A percentile compares a stretch with the other conserved stretches of the same genome.
phyloP scores from a whole-genome alignment of 805 yeast species.

The Kodamaea laetipori region DNA sequence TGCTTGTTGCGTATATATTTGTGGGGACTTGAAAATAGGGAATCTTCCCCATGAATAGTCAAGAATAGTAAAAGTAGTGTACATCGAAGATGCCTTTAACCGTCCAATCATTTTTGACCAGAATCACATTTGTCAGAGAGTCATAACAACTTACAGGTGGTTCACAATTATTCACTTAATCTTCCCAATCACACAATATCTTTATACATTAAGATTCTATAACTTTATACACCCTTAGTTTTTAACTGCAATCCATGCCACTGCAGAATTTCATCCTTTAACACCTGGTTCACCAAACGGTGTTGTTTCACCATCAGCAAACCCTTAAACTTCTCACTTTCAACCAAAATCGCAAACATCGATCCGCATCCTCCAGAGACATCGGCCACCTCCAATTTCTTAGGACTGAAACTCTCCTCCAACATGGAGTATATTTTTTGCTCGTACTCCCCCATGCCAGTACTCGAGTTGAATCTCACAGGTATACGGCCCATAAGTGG shows the following conservation, averaged over 20 bases:
- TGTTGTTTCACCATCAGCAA: slow-evolving; percentile 88
- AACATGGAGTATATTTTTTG: slow-evolving; percentile 59
- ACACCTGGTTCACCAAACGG: slow-evolving; percentile 75
- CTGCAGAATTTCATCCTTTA: slow-evolving; percentile 80
- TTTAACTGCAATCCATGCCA: slow-evolving; percentile 95
- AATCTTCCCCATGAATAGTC: no score
- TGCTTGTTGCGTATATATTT: no score
- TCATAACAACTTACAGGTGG: no score
- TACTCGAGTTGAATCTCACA: slow-evolving; percentile 13
- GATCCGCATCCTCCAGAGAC: slow-evolving; percentile 96
- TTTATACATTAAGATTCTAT: neutral
- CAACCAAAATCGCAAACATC: slow-evolving; percentile 87
- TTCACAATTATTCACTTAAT: no score
- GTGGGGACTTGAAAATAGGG: no score
- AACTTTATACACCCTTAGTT: slow-evolving; percentile 46
- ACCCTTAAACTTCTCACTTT: slow-evolving; percentile 74
- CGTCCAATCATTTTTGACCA: no score
- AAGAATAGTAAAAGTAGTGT: no score
- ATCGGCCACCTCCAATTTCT: slow-evolving; percentile 67
- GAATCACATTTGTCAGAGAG: no score
- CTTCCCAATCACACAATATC: no score
- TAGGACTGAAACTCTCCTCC: slow-evolving; percentile 58
- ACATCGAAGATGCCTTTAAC: no score
- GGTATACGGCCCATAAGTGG: neutral
- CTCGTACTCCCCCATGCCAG: slow-evolving; percentile 60